A percentile compares a stretch with the other conserved stretches of the same genome.
Evolutionary conservation across 1,139 yeast species (phyloP).

Genomic region (Lodderomyces jiufengensis): DNA sequence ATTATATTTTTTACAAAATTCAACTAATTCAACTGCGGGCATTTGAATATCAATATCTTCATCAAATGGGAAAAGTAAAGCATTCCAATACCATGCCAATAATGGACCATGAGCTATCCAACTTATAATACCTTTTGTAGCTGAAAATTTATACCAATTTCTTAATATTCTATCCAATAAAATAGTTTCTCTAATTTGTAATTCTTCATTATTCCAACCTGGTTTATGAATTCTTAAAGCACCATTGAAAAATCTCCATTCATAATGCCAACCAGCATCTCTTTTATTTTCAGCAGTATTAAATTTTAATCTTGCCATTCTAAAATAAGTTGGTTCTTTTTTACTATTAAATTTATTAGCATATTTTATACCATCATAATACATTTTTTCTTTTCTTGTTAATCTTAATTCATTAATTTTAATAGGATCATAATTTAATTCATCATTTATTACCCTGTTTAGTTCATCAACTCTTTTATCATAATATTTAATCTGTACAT

Average conservation of each 20-base stretch:
- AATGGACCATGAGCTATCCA: slow-evolving; percentile 49
- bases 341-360: slow-evolving; percentile 16
- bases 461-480: slow-evolving; percentile 20
- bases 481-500: slow-evolving; percentile 25
- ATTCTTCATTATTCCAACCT: slow-evolving; percentile 27
- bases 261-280: slow-evolving; percentile 33
- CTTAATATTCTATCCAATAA: slow-evolving; percentile 46
- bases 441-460: slow-evolving; percentile 23
- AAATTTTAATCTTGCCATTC: slow-evolving; percentile 28
- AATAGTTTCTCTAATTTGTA: slow-evolving; percentile 38
- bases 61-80: slow-evolving; percentile 38
- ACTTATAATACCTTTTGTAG: slow-evolving; percentile 30
- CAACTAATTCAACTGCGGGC: slow-evolving; percentile 30
- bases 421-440: slow-evolving; percentile 19
- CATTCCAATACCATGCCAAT: slow-evolving; percentile 42
- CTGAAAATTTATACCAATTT: slow-evolving; percentile 44
- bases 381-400: slow-evolving; percentile 20
- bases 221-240: slow-evolving; percentile 26
- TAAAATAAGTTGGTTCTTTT: slow-evolving; percentile 31
- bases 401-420: slow-evolving; percentile 13
- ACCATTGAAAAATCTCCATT: slow-evolving; percentile 39
- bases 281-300: slow-evolving; percentile 24
- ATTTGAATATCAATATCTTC: slow-evolving; percentile 38
- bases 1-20: slow-evolving; percentile 32
- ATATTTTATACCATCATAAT: slow-evolving; percentile 23